Conservation (phyloP, 768 basidiomycete genomes). For the Crepidotus variabilis region DNA sequence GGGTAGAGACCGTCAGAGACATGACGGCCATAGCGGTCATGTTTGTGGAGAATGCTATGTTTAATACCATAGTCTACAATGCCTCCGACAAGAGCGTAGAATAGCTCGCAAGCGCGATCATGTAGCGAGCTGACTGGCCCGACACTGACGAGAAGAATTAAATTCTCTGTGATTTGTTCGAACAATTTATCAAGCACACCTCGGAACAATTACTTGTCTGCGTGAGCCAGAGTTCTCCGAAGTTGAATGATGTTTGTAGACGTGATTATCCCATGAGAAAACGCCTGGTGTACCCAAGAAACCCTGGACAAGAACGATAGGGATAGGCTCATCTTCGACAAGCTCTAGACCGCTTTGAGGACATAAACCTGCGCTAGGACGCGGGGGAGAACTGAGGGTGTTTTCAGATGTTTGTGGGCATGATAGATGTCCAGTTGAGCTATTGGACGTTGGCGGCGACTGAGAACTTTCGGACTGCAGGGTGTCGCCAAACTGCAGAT, state of each 20-base stretch:
- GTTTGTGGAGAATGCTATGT: slow-evolving; percentile 34
- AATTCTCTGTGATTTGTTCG: not conserved
- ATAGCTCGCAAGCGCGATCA: slow-evolving; percentile 50
- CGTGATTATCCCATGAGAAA: slow-evolving; percentile 35
- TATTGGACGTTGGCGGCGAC: no score
- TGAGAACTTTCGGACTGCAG: no score
- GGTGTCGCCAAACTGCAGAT: no score
- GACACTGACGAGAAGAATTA: slow-evolving; percentile 26
- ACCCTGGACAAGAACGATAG: slow-evolving; percentile 46
- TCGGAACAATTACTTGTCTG: slow-evolving; percentile 11
- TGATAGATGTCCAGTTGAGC: no score
- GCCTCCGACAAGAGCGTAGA: slow-evolving; percentile 42
- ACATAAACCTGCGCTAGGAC: no score
- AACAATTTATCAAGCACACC: slow-evolving; percentile 11
- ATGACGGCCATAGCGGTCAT: slow-evolving; percentile 39
- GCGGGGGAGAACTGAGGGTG: no score
- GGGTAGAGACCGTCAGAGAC: slow-evolving; percentile 39
- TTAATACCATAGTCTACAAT: slow-evolving; percentile 46
- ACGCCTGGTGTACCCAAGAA: slow-evolving; percentile 37
- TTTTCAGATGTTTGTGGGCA: no score
- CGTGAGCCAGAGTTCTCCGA: not conserved
- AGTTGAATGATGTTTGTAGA: not conserved
- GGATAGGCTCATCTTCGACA: slow-evolving; percentile 13
- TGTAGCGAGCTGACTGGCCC: slow-evolving; percentile 51
- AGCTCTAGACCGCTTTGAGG: no score